Base-by-base conservation (phyloP, 2,329 filamentous ascomycete genomes). In the Aspergillus candidus region DNA sequence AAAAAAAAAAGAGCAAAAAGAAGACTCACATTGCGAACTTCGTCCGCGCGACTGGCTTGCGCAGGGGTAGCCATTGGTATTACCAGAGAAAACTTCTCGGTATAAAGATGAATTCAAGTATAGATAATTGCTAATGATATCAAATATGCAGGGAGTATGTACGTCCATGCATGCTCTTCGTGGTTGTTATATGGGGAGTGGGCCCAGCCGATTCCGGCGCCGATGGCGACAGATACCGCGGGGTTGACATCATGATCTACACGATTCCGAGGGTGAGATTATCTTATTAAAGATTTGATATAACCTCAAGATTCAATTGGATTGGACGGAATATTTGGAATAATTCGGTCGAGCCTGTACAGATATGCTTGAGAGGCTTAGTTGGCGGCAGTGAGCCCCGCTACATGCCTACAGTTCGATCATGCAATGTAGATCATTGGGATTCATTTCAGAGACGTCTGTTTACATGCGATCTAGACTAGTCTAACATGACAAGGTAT, bases 21-120 rank as follows among this genome's bases (percentile, higher is more conserved):
- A 36, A 48, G 41, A 67, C 68, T 66, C 54, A 70, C 68, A 48
- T 53, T 64, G 54, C 61, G 64, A 42, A 70, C 67, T 59, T 70
- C 68, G 35, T 69, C 65, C 18, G 66, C 66, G 43, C 67, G 64
- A 42, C 50, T 56, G 33, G 53, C 42, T 30, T 52, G 45, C 38
- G 51, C 38, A 32, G 53, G 49, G 34, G 32, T 45, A 27, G 54
- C 55, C 60, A 64, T 63, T 37, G 42, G 47, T 52, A 29, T 29
- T 33, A 32, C 37, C 36, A 10, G 22, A 3, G 22, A 27, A 27
- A 27, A 27, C 6, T 27, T 7, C 22, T 27, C 22, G 7, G 22
- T 43, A 32, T 36, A 42, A 18, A 27, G 35, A 29, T 40, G 7
- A 35, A 34, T 35, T 32, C 8, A 14, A 32, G 34, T 17, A 38